Evolutionary conservation across 2,329 filamentous ascomycete species (phyloP).

Genomic region (Claviceps arundinis): DNA sequence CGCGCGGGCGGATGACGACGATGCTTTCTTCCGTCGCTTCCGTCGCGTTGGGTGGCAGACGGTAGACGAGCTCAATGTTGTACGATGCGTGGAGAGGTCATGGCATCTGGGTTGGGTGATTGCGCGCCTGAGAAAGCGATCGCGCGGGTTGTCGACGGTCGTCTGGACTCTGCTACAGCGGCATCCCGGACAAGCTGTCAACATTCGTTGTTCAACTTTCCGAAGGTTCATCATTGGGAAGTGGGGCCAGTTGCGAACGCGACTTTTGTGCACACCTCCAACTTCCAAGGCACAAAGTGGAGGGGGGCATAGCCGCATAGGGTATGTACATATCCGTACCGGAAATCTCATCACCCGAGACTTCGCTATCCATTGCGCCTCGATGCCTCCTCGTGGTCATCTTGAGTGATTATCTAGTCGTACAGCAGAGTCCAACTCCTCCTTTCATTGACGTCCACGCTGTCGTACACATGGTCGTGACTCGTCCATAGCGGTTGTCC

Average conservation of each 20-base stretch:
- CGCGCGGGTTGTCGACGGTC: neutral
- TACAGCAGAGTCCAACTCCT: neutral
- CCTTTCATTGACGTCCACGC: neutral
- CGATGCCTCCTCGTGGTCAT: no score
- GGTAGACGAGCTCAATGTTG: neutral
- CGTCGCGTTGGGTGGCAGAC: neutral
- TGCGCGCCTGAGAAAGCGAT: neutral
- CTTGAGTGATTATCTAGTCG: no score
- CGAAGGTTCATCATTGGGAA: conserved; percentile 1
- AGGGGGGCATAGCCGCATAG: no score
- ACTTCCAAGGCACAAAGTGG: neutral
- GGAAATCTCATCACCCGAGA: no score
- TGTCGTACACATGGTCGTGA: neutral
- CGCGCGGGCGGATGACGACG: neutral
- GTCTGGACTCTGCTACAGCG: neutral
- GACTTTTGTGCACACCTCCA: neutral
- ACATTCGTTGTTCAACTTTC: conserved; percentile 4
- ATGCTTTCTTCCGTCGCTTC: neutral
- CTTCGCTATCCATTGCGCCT: no score
- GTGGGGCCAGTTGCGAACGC: neutral
- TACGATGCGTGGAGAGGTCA: neutral
- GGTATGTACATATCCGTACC: no score
- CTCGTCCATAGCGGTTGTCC: neutral
- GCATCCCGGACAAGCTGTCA: conserved; percentile 2
- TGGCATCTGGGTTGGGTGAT: neutral